Percentiles rank a stretch among this genome's conserved stretches.
Conservation (phyloP, 179 eudicot genomes). For the Nepenthes alata region DNA sequence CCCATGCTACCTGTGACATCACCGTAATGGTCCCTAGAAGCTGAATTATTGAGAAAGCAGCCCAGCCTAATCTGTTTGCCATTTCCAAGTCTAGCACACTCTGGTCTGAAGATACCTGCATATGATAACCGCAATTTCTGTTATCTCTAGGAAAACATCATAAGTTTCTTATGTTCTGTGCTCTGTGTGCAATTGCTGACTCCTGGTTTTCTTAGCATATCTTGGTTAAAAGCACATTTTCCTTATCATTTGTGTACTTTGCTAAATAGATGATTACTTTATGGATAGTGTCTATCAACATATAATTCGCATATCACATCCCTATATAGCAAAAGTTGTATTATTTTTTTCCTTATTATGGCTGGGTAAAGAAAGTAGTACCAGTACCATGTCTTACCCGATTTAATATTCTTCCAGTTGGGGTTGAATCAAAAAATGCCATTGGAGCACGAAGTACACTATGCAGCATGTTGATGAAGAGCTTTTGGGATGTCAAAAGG, state of each 20-base stretch:
- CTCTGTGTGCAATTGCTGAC: not conserved
- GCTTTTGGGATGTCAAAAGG: conserved; percentile 58
- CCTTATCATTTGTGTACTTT: not conserved
- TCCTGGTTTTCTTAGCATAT: not conserved
- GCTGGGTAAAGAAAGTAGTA: not conserved
- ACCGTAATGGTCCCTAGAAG: conserved; percentile 75
- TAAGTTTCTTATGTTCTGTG: not conserved
- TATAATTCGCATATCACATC: too few species aligned
- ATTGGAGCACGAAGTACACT: conserved; percentile 77
- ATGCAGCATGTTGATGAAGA: conserved; percentile 63
- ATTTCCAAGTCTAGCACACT: conserved; percentile 88
- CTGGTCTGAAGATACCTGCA: conserved; percentile 91
- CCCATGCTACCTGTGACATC: conserved; percentile 98
- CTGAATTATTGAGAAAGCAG: conserved; percentile 76
- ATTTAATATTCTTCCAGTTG: conserved; percentile 78
- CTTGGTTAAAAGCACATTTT: not conserved
- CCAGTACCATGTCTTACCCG: conserved; percentile 36
- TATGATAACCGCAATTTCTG: not conserved
- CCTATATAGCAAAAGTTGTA: too few species aligned
- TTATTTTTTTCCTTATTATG: too few species aligned
- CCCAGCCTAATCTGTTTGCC: conserved; percentile 74
- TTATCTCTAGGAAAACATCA: too few species aligned
- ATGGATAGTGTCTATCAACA: too few species aligned
- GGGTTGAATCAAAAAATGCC: conserved; percentile 97
- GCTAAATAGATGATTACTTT: too few species aligned